phyloP scores from a whole-genome alignment of 2,329 filamentous ascomycete species.

The Aphanoascus verrucosus region DNA sequence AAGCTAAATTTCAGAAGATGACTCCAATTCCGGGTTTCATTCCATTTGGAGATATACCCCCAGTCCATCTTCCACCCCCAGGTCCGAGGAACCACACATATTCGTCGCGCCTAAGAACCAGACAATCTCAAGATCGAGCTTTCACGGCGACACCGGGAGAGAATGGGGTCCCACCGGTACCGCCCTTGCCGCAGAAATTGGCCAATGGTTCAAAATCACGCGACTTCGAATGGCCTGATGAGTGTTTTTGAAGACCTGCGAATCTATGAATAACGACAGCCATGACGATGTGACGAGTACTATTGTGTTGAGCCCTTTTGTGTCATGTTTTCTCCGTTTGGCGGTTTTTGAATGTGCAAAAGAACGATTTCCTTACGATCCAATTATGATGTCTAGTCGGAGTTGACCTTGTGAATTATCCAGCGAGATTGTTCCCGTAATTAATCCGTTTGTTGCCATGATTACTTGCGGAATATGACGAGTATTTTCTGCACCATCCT shows the following conservation, averaged over 20 bases:
- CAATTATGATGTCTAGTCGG: no score
- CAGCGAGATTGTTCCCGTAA: no score
- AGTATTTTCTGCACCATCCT: no score
- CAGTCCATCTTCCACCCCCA: neutral
- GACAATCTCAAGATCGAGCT: slow-evolving; percentile 1
- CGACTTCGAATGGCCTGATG: slow-evolving; percentile 37
- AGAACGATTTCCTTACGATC: no score
- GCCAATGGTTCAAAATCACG: slow-evolving; percentile 20
- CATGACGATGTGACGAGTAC: neutral
- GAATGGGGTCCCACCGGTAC: slow-evolving; percentile 30
- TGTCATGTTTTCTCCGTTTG: no score
- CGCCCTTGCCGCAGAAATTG: slow-evolving; percentile 27
- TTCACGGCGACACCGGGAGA: slow-evolving; percentile 16
- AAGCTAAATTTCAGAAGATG: slow-evolving; percentile 8
- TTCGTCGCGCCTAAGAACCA: slow-evolving; percentile 4
- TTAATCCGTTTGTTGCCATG: no score
- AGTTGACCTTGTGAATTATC: no score
- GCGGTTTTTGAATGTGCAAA: no score
- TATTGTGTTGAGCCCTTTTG: no score
- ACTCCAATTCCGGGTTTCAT: neutral
- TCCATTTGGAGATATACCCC: neutral
- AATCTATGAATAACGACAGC: neutral
- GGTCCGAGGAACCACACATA: neutral
- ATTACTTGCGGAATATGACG: no score
- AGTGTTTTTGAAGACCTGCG: slow-evolving; percentile 28